Base-by-base conservation (phyloP, 495 filamentous ascomycete genomes). In the Aspergillus leporis region DNA sequence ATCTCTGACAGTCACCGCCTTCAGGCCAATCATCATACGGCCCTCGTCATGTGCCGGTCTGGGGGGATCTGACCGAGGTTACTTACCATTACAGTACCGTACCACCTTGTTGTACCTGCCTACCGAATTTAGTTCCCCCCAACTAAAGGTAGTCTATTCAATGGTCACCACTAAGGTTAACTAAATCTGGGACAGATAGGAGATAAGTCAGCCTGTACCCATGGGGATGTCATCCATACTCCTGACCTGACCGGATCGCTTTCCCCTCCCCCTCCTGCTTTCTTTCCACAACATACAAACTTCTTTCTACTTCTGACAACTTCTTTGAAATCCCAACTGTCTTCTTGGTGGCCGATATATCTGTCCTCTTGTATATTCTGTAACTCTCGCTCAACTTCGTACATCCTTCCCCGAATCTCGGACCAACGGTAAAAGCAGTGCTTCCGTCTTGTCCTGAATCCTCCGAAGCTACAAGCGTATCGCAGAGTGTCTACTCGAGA, bases 181-280 rank as follows among this genome's bases (percentile, higher is more conserved):
- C 36, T 40, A 19, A 40, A 53, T 22, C n/a, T 46, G 22, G n/a
- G 36, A 59, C 40, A 34, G 56, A 59, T 59, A 54, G 58, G 40
- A 32, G 36, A 55, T 46, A 55, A 43, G 53, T 46, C 40, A 55
- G 36, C 53, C 18, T 22, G n/a, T n/a, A 30, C 22, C 58, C 59
- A 56, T 43, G 51, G 60, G 43, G 56, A 59, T 62, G 60, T 66
- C 63, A 67, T 61, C 59, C 53, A 61, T 56, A 55, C 66, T 69
- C 64, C 61, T 65, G 61, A 66, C 66, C 64, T 62, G 61, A 58
- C 54, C 53, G 52, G 60, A 31, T 61, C 61, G 61, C 56, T 56
- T 63, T 59, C 49, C 47, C 56, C 49, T 59, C 47, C 55, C 25
- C 46, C 43, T 61, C 54, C 59, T 48, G 19, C 53, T 57, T 41